Conservation (phyloP, 805 yeast species). For the Lachancea sp. region DNA sequence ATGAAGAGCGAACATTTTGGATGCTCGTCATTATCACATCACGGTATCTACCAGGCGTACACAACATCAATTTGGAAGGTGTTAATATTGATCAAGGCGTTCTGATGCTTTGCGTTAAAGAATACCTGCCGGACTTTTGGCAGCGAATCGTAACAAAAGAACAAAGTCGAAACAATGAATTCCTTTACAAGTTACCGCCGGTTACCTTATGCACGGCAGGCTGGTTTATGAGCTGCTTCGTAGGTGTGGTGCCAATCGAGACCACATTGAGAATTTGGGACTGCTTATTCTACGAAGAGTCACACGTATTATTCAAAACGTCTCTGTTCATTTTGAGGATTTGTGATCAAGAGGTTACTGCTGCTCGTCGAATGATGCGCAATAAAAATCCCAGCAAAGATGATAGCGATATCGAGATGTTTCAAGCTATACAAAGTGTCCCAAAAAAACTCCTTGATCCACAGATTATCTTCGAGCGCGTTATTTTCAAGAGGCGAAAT, state of each 20-base stretch:
- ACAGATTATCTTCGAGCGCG: constrained; percentile 52
- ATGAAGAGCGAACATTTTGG: constrained; percentile 91
- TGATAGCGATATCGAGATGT: constrained; percentile 55
- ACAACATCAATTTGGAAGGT: constrained; percentile 84
- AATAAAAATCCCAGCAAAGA: constrained; percentile 15
- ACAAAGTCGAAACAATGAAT: constrained; percentile 32
- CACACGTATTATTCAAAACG: constrained; percentile 76
- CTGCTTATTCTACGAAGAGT: constrained; percentile 85
- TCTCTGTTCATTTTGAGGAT: constrained; percentile 74
- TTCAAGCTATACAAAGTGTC: constrained; percentile 76
- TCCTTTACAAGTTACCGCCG: constrained; percentile 76
- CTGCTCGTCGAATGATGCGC: constrained; percentile 10
- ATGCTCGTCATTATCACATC: constrained; percentile 89
- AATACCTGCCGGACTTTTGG: constrained; percentile 83
- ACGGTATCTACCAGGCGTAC: constrained; percentile 81
- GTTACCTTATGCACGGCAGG: constrained; percentile 89
- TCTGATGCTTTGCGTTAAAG: constrained; percentile 75
- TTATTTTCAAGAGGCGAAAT: constrained; percentile 66
- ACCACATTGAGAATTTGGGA: constrained; percentile 90
- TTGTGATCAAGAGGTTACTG: constrained; percentile 56
- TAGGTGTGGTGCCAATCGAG: constrained; percentile 85
- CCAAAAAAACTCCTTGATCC: constrained; percentile 73
- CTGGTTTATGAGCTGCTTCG: constrained; percentile 98
- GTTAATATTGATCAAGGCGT: constrained; percentile 95
- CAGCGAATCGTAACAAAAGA: constrained; percentile 14